A percentile compares a stretch with the other conserved stretches of the same genome.
Evolutionary conservation across 495 filamentous ascomycete species (phyloP).

Genomic region (Podospora appendiculata): DNA sequence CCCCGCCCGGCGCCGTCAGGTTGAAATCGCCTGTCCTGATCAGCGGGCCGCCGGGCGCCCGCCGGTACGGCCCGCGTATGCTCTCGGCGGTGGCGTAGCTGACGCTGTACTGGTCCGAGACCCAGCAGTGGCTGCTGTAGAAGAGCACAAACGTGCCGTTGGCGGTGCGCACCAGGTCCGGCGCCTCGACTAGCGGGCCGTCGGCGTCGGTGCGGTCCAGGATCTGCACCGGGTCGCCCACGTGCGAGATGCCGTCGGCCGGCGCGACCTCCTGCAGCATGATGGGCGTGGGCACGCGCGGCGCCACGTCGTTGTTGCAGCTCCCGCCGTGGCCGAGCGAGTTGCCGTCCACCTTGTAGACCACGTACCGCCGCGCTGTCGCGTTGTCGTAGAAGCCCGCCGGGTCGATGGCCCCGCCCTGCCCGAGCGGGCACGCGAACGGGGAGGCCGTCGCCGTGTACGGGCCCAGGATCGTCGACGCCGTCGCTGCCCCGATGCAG

Average conservation of each 20-base stretch:
- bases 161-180: slow-evolving; percentile 36
- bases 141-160: slow-evolving; percentile 45
- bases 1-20: slow-evolving; percentile 47
- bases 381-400: slow-evolving; percentile 40
- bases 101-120: slow-evolving; percentile 43
- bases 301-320: slow-evolving; percentile 46
- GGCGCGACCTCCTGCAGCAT: slow-evolving; percentile 48
- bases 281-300: slow-evolving; percentile 47
- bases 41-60: slow-evolving; percentile 25
- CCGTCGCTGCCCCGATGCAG: slow-evolving; percentile 47
- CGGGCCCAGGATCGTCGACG: slow-evolving; percentile 38
- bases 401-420: slow-evolving; percentile 54
- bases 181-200: slow-evolving; percentile 57
- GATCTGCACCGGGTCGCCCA: slow-evolving; percentile 45
- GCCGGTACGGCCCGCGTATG: slow-evolving; percentile 41
- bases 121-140: slow-evolving; percentile 53
- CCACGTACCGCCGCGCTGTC: slow-evolving; percentile 47
- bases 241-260: slow-evolving; percentile 40
- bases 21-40: slow-evolving; percentile 33
- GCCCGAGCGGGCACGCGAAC: slow-evolving; percentile 41
- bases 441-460: slow-evolving; percentile 38
- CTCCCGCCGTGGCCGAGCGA: slow-evolving; percentile 47
- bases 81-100: slow-evolving; percentile 43
- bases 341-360: slow-evolving; percentile 60
- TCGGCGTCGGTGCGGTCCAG: slow-evolving; percentile 47